Base-by-base conservation (phyloP, 371 early-diverging fungal genomes). In the Mucor velutinosus region DNA sequence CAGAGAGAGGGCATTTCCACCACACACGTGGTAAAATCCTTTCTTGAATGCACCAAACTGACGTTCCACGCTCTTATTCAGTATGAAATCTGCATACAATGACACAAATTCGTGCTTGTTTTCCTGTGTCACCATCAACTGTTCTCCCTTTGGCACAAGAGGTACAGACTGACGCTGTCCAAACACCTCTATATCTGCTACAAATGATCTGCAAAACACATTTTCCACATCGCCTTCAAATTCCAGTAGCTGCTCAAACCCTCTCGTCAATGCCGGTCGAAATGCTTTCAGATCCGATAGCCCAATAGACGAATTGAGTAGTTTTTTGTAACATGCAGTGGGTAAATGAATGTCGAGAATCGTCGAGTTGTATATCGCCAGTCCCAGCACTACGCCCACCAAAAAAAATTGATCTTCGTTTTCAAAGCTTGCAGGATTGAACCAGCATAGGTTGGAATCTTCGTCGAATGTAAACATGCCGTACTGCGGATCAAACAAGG, bases 11-110 rank as follows among this genome's bases (percentile, higher is more conserved):
- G 97, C 96, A 70, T 94, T 95, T 23, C 96, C 93, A 51, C 94
- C 93, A 68, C 96, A 93, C 2, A 99, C 94, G 58, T 90, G 86
- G 79, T 93, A 91, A 70, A 99, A 97, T 11, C 99, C 99, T 15
- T 90, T 88, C 62, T 87, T 85, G 73, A 99, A 97, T 0, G 94
- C 91, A 33, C 92, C 92, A 77, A 98, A 98, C 76, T 94, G 96
- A 62, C 87, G 79, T 58, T 86, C 79, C 5, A 96, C 81, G 19
- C 90, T 87, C 35, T 79, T 82, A 68, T 93, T 93, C 29, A 97
- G 81, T 12, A 93, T 82, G 81, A 90, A 98, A 49, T 94, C 86
- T 29, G 91, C 86, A 61, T 94, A 95, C 15, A 87, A 82, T 30
- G 91, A 85, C n/a, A 98, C 94, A 72, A 93, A 97, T 43, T 93